These are phyloP conservation scores for Mycosphaerella sp. DNA, from an alignment of 2,329 filamentous ascomycete species.

Conservation along the genomic window DNA sequence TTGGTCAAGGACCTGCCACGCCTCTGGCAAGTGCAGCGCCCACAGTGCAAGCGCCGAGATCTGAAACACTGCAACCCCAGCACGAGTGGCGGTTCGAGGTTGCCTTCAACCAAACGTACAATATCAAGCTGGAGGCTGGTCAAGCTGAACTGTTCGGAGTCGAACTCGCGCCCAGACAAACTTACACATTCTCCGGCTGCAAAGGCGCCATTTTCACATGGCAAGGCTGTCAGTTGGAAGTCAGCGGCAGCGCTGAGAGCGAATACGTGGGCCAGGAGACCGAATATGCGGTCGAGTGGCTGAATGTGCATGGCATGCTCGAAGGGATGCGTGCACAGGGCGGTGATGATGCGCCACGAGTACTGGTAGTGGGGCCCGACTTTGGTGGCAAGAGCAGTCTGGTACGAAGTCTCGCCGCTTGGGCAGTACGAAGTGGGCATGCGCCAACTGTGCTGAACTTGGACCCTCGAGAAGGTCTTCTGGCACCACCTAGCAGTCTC, in stretches of 20 bases:
- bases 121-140: conserved; percentile 62
- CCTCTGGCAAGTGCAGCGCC: too few species aligned
- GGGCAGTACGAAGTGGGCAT: conserved; percentile 72
- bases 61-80: conserved; percentile 40
- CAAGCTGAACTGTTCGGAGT: conserved; percentile 92
- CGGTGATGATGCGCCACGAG: conserved; percentile 54
- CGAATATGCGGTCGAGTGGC: conserved; percentile 63
- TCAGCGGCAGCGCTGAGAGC: conserved; percentile 61
- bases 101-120: conserved; percentile 31
- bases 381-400: conserved; percentile 62
- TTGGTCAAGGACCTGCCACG: too few species aligned
- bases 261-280: conserved; percentile 73
- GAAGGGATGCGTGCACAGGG: conserved; percentile 48
- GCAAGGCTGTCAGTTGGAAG: conserved; percentile 80
- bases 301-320: conserved; percentile 84
- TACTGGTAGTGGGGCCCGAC: conserved; percentile 73
- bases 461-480: conserved; percentile 64
- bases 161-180: conserved; percentile 73
- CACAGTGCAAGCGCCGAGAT: conserved; percentile 26
- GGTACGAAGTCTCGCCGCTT: conserved; percentile 60
- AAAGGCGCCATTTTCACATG: conserved; percentile 89
- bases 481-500: conserved; percentile 61
- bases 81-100: conserved; percentile 42
- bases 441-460: conserved; percentile 75
- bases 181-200: conserved; percentile 72